phyloP scores from a whole-genome alignment of 495 filamentous ascomycete species.

The Aspergillus panamensis region DNA sequence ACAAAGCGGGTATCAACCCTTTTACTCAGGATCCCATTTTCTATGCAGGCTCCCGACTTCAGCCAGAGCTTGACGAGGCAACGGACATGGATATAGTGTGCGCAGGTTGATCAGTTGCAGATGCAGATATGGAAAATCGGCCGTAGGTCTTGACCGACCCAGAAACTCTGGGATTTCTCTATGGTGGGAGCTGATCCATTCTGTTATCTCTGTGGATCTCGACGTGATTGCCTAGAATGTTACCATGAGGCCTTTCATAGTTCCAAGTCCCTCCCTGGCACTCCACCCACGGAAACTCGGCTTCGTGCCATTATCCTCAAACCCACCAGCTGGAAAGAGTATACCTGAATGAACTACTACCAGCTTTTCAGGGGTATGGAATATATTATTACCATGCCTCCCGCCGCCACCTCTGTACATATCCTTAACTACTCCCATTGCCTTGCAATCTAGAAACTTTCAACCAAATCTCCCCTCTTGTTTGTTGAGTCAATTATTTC shows the following conservation, averaged over 20 bases:
- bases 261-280: background rate
- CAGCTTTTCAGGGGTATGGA: background rate
- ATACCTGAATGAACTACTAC: background rate
- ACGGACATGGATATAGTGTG: background rate
- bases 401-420: background rate
- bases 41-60: background rate
- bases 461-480: background rate
- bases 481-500: background rate
- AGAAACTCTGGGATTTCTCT: background rate
- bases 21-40: background rate
- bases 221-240: background rate
- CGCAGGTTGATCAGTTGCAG: background rate
- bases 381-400: background rate
- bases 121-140: background rate
- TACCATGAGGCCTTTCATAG: constrained; percentile 1
- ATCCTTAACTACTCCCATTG: too few relatives aligned
- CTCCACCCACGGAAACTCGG: constrained; percentile 11
- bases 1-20: background rate
- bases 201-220: background rate
- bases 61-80: background rate
- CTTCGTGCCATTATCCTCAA: constrained; percentile 4
- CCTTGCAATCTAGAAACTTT: background rate
- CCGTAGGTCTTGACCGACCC: too few relatives aligned
- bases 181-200: background rate
- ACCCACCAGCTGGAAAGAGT: background rate